These are phyloP conservation scores for Mycena leptocephala DNA, from an alignment of 768 basidiomycete species.

Conservation along the genomic window DNA sequence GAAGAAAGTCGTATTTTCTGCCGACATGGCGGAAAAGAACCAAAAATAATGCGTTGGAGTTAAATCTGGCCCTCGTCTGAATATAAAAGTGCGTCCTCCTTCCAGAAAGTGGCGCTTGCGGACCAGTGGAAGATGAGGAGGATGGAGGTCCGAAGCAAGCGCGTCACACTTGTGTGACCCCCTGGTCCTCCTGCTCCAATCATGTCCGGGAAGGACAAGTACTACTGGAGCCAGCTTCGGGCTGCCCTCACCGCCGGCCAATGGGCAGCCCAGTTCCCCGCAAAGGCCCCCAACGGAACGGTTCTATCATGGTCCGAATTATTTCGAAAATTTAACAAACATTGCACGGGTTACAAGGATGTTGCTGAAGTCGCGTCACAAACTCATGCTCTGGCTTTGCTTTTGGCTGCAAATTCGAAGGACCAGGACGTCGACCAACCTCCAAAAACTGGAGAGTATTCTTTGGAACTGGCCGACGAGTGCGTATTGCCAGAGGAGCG, in stretches of 20 bases:
- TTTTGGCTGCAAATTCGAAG: slow-evolving; percentile 63
- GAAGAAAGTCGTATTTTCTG: slow-evolving; percentile 61
- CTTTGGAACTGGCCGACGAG: slow-evolving; percentile 69
- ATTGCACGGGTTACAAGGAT: slow-evolving; percentile 74
- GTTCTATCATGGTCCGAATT: slow-evolving; percentile 83
- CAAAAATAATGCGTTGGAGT: neutral
- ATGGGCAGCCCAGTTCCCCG: slow-evolving; percentile 78
- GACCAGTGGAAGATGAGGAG: neutral
- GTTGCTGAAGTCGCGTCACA: slow-evolving; percentile 78
- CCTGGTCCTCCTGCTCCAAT: neutral
- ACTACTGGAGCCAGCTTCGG: slow-evolving; percentile 87
- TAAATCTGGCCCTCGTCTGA: neutral
- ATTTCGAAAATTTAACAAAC: slow-evolving; percentile 90
- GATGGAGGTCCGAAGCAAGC: neutral
- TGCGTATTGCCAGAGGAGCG: slow-evolving; percentile 70
- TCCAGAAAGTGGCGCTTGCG: too few species aligned
- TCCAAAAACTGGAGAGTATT: slow-evolving; percentile 49
- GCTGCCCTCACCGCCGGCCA: slow-evolving; percentile 79
- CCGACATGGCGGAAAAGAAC: slow-evolving; percentile 24
- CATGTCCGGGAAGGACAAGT: slow-evolving; percentile 70
- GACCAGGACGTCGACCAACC: slow-evolving; percentile 73
- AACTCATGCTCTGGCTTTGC: slow-evolving; percentile 75
- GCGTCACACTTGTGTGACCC: slow-evolving; percentile 20
- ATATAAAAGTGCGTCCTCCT: too few species aligned
- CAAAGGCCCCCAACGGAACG: slow-evolving; percentile 69